phyloP scores from a whole-genome alignment of 2,329 filamentous ascomycete genomes.

The Pleomassaria siparia region DNA sequence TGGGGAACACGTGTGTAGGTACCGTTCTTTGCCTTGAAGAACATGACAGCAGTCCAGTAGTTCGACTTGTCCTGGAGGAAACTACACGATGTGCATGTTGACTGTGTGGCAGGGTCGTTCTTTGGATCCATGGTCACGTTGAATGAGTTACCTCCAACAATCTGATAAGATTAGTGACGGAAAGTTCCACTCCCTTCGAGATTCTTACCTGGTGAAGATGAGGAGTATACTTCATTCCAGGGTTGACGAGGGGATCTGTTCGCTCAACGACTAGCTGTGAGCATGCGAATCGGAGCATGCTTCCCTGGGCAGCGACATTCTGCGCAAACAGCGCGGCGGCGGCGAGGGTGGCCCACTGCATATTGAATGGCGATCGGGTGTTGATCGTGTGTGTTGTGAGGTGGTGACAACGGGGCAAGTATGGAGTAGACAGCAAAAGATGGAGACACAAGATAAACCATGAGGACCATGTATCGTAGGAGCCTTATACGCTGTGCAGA shows the following conservation, averaged over 20 bases:
- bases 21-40: constrained; percentile 39
- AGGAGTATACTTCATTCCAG: constrained; percentile 37
- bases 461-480: constrained; percentile 17
- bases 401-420: constrained; percentile 6
- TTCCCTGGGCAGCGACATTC: constrained; percentile 25
- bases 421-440: constrained; percentile 16
- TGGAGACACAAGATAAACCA: constrained; percentile 14
- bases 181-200: neutral
- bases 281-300: constrained; percentile 39
- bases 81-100: constrained; percentile 37
- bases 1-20: constrained; percentile 34
- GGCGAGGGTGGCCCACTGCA: constrained; percentile 34
- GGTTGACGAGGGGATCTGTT: constrained; percentile 37
- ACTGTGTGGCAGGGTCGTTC: constrained; percentile 23
- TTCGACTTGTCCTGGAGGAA: constrained; percentile 37
- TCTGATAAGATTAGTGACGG: neutral
- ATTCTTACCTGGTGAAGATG: constrained; percentile 36
- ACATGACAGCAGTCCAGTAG: constrained; percentile 42
- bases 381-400: constrained; percentile 8
- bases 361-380: constrained; percentile 18
- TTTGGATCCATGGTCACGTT: constrained; percentile 38
- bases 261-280: constrained; percentile 39
- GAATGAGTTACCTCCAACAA: constrained; percentile 31
- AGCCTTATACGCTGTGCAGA: constrained; percentile 27
- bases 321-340: constrained; percentile 24